A percentile compares a stretch with the other conserved stretches of the same genome.
These are phyloP conservation scores for Ceratocystiopsis sp. DNA, from an alignment of 2,329 filamentous ascomycete genomes.

Conservation along the genomic window DNA sequence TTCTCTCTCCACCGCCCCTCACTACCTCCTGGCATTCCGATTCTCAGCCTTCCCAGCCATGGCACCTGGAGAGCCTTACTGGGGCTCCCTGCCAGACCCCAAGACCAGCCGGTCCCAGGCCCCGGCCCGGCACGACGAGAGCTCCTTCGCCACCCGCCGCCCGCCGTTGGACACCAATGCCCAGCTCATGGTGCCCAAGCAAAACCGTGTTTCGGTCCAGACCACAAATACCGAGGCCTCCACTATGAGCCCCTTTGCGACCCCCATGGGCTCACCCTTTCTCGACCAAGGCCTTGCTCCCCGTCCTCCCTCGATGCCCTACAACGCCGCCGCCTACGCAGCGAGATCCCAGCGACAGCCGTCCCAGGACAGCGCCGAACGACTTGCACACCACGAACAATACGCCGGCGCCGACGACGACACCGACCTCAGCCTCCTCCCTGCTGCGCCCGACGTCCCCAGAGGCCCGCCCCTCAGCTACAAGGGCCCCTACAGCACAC, in stretches of 20 bases:
- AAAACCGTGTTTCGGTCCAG: conserved; percentile 37
- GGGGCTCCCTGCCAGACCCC: conserved; percentile 38
- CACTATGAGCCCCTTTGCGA: conserved; percentile 39
- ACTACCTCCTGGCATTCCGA: conserved; percentile 5
- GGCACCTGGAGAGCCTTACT: conserved; percentile 31
- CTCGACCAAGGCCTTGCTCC: conserved; percentile 36
- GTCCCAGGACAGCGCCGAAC: conserved; percentile 8
- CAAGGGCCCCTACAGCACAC: conserved; percentile 21
- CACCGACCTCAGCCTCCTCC: conserved; percentile 15
- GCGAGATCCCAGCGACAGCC: conserved; percentile 16
- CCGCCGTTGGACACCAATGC: conserved; percentile 18
- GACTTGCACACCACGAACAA: conserved; percentile 14
- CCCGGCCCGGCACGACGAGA: conserved; percentile 6
- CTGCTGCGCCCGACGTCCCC: conserved; percentile 44
- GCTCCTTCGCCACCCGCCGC: conserved; percentile 9
- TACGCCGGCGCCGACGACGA: conserved; percentile 2
- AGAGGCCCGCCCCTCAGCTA: conserved; percentile 41
- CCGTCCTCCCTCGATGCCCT: conserved; percentile 39
- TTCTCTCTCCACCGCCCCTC: neutral
- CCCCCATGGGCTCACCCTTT: conserved; percentile 35
- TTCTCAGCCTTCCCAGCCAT: conserved; percentile 16
- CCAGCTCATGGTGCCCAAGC: conserved; percentile 23
- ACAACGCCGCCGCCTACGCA: conserved; percentile 14
- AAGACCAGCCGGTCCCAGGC: conserved; percentile 19
- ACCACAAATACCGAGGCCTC: conserved; percentile 38